These are phyloP conservation scores for Clitocybe nebularis DNA, from an alignment of 1,284 basidiomycete species.

Conservation along the genomic window DNA sequence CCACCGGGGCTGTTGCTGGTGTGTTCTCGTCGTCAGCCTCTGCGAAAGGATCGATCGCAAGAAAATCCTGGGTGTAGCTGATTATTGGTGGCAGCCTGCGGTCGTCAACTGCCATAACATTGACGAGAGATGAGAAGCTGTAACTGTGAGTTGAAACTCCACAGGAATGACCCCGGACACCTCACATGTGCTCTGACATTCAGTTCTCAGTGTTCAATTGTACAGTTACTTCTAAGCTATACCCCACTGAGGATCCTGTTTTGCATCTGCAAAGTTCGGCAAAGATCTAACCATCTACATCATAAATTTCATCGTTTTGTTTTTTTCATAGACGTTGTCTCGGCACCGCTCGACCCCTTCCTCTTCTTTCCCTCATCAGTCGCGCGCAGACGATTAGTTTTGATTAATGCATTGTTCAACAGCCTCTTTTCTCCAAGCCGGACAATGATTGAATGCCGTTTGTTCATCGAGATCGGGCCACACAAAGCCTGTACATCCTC, in stretches of 20 bases:
- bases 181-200: too few species aligned
- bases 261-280: too few species aligned
- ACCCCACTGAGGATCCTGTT: too few species aligned
- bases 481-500: slow-evolving; percentile 55
- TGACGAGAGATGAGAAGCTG: background rate
- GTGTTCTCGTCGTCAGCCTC: slow-evolving; percentile 14
- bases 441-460: slow-evolving; percentile 66
- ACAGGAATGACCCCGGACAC: too few species aligned
- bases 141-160: too few species aligned
- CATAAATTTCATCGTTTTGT: slow-evolving; percentile 11
- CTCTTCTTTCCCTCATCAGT: slow-evolving; percentile 16
- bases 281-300: background rate
- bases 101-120: slow-evolving; percentile 16
- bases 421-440: slow-evolving; percentile 81
- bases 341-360: slow-evolving; percentile 14
- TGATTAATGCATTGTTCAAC: slow-evolving; percentile 38
- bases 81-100: slow-evolving; percentile 9
- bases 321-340: slow-evolving; percentile 20
- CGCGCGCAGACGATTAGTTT: slow-evolving; percentile 16
- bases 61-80: slow-evolving; percentile 13
- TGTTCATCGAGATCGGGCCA: slow-evolving; percentile 39
- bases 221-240: too few species aligned
- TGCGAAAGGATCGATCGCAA: slow-evolving; percentile 28
- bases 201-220: too few species aligned
- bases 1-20: slow-evolving; percentile 19